phyloP scores from a whole-genome alignment of 2,329 filamentous ascomycete species.

The Fusarium torulosum region DNA sequence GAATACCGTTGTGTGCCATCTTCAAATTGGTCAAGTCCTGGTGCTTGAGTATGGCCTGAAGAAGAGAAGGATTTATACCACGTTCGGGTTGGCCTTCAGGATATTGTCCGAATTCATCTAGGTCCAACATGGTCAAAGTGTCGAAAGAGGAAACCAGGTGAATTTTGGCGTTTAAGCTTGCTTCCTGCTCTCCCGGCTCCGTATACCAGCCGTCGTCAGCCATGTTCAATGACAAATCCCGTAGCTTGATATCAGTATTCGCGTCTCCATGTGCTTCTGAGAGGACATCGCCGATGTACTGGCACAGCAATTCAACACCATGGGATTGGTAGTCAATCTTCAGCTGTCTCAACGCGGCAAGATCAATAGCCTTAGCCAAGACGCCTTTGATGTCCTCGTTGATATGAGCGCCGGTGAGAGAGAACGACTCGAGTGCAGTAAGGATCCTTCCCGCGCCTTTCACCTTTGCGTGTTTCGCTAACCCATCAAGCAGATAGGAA shows the following conservation, averaged over 20 bases:
- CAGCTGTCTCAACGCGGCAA: conserved; percentile 20
- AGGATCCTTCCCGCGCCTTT: neutral
- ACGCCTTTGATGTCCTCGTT: neutral
- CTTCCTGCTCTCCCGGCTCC: neutral
- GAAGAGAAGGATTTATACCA: conserved; percentile 10
- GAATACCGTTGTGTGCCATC: conserved; percentile 1
- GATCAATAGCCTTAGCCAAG: conserved; percentile 26
- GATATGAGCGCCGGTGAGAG: neutral
- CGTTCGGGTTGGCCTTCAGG: neutral
- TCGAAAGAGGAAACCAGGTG: conserved; percentile 36
- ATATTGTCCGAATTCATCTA: conserved; percentile 16
- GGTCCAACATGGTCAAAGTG: conserved; percentile 17
- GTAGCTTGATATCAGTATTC: conserved; percentile 4
- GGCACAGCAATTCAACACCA: neutral
- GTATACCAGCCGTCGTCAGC: neutral
- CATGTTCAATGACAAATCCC: conserved; percentile 2
- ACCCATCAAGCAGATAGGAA: conserved; percentile 2
- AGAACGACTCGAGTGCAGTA: conserved; percentile 21
- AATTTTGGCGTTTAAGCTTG: neutral
- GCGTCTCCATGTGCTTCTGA: neutral
- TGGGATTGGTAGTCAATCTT: neutral
- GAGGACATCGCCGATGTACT: conserved; percentile 4
- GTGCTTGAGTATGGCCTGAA: conserved; percentile 38
- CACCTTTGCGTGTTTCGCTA: neutral
- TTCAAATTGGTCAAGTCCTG: conserved; percentile 21